Percentiles rank a stretch among this genome's conserved stretches.
Evolutionary conservation across 352 stramenopile species (phyloP).

Genomic region (Hyaloperonospora arabidopsidis): DNA sequence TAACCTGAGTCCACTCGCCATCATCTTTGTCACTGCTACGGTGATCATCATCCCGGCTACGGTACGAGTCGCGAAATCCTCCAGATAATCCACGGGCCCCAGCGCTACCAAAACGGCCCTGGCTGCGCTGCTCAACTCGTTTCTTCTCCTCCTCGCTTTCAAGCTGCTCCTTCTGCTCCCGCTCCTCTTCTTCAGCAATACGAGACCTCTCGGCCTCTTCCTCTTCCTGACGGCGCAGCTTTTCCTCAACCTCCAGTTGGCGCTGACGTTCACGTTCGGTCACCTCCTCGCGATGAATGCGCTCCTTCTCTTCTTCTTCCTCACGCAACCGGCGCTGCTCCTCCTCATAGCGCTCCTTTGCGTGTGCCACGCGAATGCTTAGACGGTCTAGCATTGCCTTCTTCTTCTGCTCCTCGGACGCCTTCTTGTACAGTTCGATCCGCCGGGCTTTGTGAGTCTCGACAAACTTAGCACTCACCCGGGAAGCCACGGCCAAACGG

Average conservation of each 20-base stretch:
- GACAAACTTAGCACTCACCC: slow-evolving; percentile 69
- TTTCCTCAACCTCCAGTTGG: slow-evolving; percentile 54
- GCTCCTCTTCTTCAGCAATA: slow-evolving; percentile 38
- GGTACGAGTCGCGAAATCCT: slow-evolving; percentile 11
- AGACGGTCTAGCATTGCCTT: slow-evolving; percentile 63
- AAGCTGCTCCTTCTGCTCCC: slow-evolving; percentile 19
- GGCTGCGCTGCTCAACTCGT: slow-evolving; percentile 24
- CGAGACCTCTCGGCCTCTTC: slow-evolving; percentile 43
- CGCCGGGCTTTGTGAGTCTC: slow-evolving; percentile 67
- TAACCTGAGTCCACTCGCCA: slow-evolving; percentile 67
- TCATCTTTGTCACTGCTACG: slow-evolving; percentile 36
- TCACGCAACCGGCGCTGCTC: slow-evolving; percentile 55
- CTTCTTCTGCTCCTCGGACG: slow-evolving; percentile 80
- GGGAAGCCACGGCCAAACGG: slow-evolving; percentile 61
- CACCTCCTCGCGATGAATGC: slow-evolving; percentile 46
- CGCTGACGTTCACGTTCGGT: slow-evolving; percentile 47
- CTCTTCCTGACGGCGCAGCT: slow-evolving; percentile 59
- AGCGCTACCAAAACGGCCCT: slow-evolving; percentile 25
- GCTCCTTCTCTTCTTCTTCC: slow-evolving; percentile 58
- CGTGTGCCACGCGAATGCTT: slow-evolving; percentile 51
- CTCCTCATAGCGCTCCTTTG: slow-evolving; percentile 62
- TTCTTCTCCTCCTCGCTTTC: slow-evolving; percentile 41
- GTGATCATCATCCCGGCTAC: slow-evolving; percentile 21
- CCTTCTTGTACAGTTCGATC: slow-evolving; percentile 85
- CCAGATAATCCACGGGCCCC: slow-evolving; percentile 25